Evolutionary conservation across 352 stramenopile species (phyloP), one percentile per base, ranked within the genome.

Genomic region (Globisporangium perplexum): DNA sequence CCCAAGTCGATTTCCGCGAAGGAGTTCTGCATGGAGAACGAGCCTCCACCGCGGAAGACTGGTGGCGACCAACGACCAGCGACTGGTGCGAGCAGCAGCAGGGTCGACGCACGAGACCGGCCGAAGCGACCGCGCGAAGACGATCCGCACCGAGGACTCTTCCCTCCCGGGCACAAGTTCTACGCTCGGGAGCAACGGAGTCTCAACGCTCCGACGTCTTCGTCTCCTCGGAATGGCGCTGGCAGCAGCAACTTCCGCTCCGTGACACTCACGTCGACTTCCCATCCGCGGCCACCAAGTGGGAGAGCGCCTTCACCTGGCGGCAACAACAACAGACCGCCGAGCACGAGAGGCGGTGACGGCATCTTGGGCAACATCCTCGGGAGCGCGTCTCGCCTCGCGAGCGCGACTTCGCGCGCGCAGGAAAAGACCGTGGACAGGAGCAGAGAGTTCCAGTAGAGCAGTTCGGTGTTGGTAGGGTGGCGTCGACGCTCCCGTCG

Each of bases 341-440:
- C 41, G n/a, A 46, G 41, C 15, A 20, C 41, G 20, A 24, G 41
- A 46, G 41, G 56, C 35, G 50, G 55, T 24, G 56, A 65, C 1
- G 68, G 74, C 12, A 59, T 93, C 20, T 50, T 93, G 31, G 60
- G 60, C 33, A 87, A 64, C 51, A 93, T 93, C 35, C 63, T 93
- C 6, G 78, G 76, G 2, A 89, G 74, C 33, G 73, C 78, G 12
- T 85, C 74, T 22, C 67, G 79, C 22, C 62, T 93, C 7, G 71
- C 83, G 4, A 75, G 47, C n/a, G 60, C 80, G n/a, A 91, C 83
- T 12, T 83, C 75, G 7, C 75, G 77, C 8, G 72, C 88, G 30
- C 68, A 79, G 2, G 67, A 88, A 53, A 85, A 83, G 50, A 50
- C 68, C 0, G 69, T 59, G 17, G 58, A 66, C 1, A 72, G 66